Base-by-base conservation (phyloP, 306 rosid species). In the Myrica gale region DNA sequence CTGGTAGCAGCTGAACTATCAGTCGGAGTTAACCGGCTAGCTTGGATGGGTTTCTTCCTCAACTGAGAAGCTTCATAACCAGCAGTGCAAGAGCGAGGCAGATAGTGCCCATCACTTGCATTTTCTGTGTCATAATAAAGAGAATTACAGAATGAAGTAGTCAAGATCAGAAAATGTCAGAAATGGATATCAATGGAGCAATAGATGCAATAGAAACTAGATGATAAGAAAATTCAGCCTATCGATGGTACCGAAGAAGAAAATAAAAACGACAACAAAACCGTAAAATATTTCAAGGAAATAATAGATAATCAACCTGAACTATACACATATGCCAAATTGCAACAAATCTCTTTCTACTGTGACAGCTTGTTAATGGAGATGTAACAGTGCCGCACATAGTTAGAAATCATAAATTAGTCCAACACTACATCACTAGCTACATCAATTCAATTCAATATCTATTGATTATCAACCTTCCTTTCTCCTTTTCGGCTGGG, bases 1-100 rank as follows among this genome's bases (percentile, higher is more conserved):
- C 87, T 79, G 82, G 88, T 85, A 68, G 90, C 85, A 78, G 85
- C 73, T 53, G 97, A 89, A 78, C 81, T 78, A 70, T 86, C 88
- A 1, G 84, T 82, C 50, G 93, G 90, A 69, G 85, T 87, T 63
- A 89, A 89, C 74, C 78, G 85, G 77, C 74, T 71, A 73, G 63
- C 60, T 45, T 79, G 72, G 51, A 72, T 48, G 8, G 83, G 56
- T 72, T 79, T 92, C 83, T 69, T 92, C 84, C 90, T 81, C 69
- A 81, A 69, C 60, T 80, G 85, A 65, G 78, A 69, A 82, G 86
- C 77, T 70, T 81, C 89, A 32, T 79, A 83, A 80, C 83, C 82
- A 73, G 87, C 82, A 66, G 76, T 72, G 4, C 82, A 86, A 42
- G 80, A 80, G 45, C 82, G 86, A n/a, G 76, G 79, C 1, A 84